Evolutionary conservation across 2,329 filamentous ascomycete species (phyloP).

Genomic region (Clarireedia hainanense): DNA sequence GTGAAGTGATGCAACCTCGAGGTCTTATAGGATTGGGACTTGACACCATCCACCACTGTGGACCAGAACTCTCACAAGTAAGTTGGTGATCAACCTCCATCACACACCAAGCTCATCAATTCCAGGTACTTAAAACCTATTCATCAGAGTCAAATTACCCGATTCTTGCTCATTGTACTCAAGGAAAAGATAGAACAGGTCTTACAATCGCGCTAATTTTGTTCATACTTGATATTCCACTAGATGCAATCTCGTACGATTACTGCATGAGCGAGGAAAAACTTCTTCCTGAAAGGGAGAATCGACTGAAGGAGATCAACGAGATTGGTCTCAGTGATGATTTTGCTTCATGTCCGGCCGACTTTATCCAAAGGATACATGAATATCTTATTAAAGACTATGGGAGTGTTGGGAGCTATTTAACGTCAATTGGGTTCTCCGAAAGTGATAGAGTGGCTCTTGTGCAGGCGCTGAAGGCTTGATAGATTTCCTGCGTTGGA

Average conservation of each 20-base stretch:
- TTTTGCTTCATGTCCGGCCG: constrained; percentile 58
- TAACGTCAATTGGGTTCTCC: constrained; percentile 53
- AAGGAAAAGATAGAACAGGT: constrained; percentile 81
- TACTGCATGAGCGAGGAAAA: constrained; percentile 60
- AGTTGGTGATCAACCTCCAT: constrained; percentile 1
- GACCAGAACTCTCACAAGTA: constrained; percentile 45
- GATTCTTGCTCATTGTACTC: constrained; percentile 72
- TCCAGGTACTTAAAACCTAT: constrained; percentile 41
- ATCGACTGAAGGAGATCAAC: constrained; percentile 59
- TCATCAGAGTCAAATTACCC: constrained; percentile 47
- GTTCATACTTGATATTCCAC: constrained; percentile 51
- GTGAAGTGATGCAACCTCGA: constrained; percentile 62
- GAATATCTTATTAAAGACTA: constrained; percentile 52
- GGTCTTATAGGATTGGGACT: constrained; percentile 57
- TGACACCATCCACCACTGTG: background rate
- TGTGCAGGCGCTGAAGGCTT: background rate
- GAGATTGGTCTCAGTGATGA: constrained; percentile 65
- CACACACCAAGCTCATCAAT: background rate
- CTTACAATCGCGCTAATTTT: constrained; percentile 62
- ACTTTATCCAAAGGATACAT: constrained; percentile 54
- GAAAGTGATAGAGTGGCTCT: constrained; percentile 23
- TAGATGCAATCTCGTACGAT: constrained; percentile 58
- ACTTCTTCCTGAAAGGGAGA: constrained; percentile 52
- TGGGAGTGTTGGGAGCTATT: constrained; percentile 59
- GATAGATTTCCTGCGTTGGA: too few relatives aligned